Evolutionary conservation across 768 basidiomycete species (phyloP), one percentile per base, ranked within the genome.

Genomic region (Crucibulum laeve): DNA sequence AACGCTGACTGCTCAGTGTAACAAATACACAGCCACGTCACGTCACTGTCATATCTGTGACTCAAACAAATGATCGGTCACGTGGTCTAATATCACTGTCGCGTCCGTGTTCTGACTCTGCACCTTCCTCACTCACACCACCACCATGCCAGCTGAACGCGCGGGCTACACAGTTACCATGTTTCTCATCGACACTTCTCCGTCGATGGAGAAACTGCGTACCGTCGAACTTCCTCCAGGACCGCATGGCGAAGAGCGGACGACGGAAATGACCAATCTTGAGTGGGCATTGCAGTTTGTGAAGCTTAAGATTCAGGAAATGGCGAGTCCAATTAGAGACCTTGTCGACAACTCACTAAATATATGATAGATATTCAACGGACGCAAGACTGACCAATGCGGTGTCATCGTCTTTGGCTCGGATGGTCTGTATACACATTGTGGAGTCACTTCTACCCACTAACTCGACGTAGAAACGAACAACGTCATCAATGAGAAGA

Each of bases 341-440:
- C 10, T 18, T 40, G 15, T 34, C 4, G 13, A 28, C 17, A 14
- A 42, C 39, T 35, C 41, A 47, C 45, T 39, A 28, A 22, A 44
- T 41, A 23, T 32, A 37, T 35, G 21, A 14, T 50, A 98, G 94
- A 92, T 97, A 51, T 92, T 83, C 57, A 81, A 87, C 51, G 88
- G 85, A 11, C 75, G 94, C 32, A 96, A 95, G 69, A 97, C 94
- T 7, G 94, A 95, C 57, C 83, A 91, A 57, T 91, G 91, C 58
- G 90, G 91, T n/a, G 79, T 97, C 22, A 75, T 96, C 37, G 64
- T 84, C 2, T 92, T 91, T 55, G 94, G 91, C n/a, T 80, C 85
- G 2, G 82, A 90, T 61, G 79, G 91, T 73, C 50, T 35, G 45
- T n/a, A 5, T n/a, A 24, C 34, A 21, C 11, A 17, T 18, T 35